phyloP scores from a whole-genome alignment of 768 basidiomycete genomes.

The Strobilomyces confusus region DNA sequence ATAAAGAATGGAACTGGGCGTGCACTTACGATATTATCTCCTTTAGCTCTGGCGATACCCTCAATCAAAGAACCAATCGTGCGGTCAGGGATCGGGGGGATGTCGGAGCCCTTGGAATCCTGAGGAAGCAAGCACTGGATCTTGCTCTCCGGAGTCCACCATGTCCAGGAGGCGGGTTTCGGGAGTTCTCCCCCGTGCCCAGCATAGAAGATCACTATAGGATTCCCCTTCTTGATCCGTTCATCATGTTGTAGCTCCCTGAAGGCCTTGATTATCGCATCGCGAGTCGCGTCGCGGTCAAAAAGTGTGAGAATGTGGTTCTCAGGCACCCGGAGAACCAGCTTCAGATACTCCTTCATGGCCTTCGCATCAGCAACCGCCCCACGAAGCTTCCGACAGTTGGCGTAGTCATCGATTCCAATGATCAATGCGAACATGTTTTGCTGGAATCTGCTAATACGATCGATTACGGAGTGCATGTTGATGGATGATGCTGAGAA shows the following conservation, averaged over 20 bases:
- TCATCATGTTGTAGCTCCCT: conserved; percentile 22
- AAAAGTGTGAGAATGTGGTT: conserved; percentile 36
- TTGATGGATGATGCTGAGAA: not conserved
- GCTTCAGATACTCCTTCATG: conserved; percentile 33
- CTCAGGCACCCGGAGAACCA: conserved; percentile 28
- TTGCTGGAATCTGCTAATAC: not conserved
- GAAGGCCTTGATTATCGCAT: conserved; percentile 30
- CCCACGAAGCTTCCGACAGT: conserved; percentile 28
- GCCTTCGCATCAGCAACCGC: conserved; percentile 40
- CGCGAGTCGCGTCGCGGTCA: conserved; percentile 35
- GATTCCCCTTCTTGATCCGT: conserved; percentile 26
- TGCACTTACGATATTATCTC: conserved; percentile 41
- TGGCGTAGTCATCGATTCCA: conserved; percentile 39
- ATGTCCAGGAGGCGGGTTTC: conserved; percentile 31
- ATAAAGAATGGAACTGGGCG: not conserved
- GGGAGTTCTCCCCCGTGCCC: conserved; percentile 40
- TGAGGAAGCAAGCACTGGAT: conserved; percentile 30
- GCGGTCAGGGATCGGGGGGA: conserved; percentile 41
- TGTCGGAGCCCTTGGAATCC: conserved; percentile 23
- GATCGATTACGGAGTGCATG: not conserved
- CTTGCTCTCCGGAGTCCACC: not conserved
- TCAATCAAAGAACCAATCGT: conserved; percentile 37
- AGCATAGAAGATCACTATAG: conserved; percentile 42
- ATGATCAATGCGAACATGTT: conserved; percentile 37
- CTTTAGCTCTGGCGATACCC: conserved; percentile 35